Evolutionary conservation across 2,329 filamentous ascomycete species (phyloP).

Genomic region (Phialophora expanda): DNA sequence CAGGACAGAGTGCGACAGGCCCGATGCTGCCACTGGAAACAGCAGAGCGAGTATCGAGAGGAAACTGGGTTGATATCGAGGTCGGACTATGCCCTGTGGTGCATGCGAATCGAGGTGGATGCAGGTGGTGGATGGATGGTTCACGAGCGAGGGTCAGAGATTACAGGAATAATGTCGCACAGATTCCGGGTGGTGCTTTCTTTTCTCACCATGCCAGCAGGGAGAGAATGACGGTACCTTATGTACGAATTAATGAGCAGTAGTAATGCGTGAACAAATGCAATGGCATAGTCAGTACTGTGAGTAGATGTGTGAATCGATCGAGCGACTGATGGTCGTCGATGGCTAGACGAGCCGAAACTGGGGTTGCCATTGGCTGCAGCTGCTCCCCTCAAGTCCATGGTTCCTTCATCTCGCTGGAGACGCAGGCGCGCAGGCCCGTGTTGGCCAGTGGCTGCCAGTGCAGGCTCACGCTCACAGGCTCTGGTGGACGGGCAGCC

Average conservation of each 20-base stretch:
- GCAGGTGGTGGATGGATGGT: conserved; percentile 7
- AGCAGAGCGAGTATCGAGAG: conserved; percentile 6
- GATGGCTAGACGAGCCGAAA: conserved; percentile 2
- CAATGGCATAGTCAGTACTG: conserved; percentile 9
- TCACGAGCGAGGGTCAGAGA: conserved; percentile 28
- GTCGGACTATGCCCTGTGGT: conserved; percentile 11
- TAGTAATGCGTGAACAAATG: conserved; percentile 23
- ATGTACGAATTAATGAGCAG: conserved; percentile 20
- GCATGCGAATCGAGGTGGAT: conserved; percentile 19
- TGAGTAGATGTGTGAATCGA: conserved; percentile 6
- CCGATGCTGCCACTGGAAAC: neutral
- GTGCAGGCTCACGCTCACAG: neutral
- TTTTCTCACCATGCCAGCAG: conserved; percentile 34
- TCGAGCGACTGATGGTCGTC: conserved; percentile 10
- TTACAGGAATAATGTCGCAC: conserved; percentile 30
- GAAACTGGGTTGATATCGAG: conserved; percentile 14
- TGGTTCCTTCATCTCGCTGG: conserved; percentile 1
- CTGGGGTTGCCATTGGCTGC: conserved; percentile 21
- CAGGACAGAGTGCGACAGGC: neutral
- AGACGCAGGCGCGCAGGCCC: neutral
- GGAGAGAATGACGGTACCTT: conserved; percentile 25
- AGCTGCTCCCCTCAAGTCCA: conserved; percentile 4
- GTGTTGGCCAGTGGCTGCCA: no score
- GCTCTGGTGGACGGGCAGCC: no score
- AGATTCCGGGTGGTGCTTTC: conserved; percentile 34